Conservation (phyloP, 2,329 filamentous ascomycete genomes). For the Sarocladiaceae sp. region DNA sequence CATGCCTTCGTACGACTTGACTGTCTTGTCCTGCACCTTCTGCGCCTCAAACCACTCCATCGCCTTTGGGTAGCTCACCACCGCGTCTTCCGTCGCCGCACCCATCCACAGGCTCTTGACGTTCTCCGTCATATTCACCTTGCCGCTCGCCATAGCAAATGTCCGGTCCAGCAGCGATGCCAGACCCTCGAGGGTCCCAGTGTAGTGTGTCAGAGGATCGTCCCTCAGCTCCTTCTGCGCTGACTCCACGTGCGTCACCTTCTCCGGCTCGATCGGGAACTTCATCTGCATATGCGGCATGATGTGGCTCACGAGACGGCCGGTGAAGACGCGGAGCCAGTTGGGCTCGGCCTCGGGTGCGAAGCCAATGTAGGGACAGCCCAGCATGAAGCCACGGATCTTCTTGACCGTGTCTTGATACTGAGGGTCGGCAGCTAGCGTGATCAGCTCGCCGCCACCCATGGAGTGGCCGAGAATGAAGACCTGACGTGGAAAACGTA, state of each 20-base stretch:
- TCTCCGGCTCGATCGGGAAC: slow-evolving; percentile 56
- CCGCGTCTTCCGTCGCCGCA: slow-evolving; percentile 70
- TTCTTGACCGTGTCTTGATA: slow-evolving; percentile 49
- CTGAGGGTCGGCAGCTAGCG: slow-evolving; percentile 43
- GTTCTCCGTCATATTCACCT: slow-evolving; percentile 41
- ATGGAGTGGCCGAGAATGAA: slow-evolving; percentile 90
- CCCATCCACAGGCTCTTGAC: slow-evolving; percentile 63
- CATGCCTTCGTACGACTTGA: slow-evolving; percentile 69
- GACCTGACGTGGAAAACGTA: slow-evolving; percentile 59
- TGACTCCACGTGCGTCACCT: slow-evolving; percentile 60
- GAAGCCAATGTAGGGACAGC: slow-evolving; percentile 74
- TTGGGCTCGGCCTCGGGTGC: slow-evolving; percentile 58
- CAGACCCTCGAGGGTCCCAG: slow-evolving; percentile 77
- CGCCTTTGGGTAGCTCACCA: slow-evolving; percentile 59
- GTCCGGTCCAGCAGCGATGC: slow-evolving; percentile 72
- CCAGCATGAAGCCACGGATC: slow-evolving; percentile 68
- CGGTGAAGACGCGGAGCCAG: slow-evolving; percentile 55
- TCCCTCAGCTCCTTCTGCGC: slow-evolving; percentile 51
- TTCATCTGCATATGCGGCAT: slow-evolving; percentile 62
- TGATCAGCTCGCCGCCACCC: slow-evolving; percentile 75
- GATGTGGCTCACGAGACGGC: slow-evolving; percentile 60
- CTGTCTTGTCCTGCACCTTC: slow-evolving; percentile 58
- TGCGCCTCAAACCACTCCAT: slow-evolving; percentile 56
- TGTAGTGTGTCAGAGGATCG: slow-evolving; percentile 73
- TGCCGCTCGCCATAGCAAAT: slow-evolving; percentile 49